These are phyloP conservation scores for Astragalus glycyphyllos DNA, from an alignment of 306 rosid species.

Conservation along the genomic window DNA sequence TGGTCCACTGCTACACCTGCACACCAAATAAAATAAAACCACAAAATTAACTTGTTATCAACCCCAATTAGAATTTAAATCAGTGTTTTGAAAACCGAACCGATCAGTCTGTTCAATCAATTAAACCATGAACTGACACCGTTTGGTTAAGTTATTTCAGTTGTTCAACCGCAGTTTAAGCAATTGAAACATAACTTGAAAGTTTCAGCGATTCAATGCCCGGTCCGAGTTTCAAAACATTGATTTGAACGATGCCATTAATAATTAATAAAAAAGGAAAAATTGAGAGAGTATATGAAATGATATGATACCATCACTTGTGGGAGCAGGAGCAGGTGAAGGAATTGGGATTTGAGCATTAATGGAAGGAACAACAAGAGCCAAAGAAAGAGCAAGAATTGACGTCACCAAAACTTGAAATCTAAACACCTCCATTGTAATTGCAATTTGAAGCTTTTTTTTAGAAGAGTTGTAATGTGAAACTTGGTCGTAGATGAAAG, in stretches of 20 bases:
- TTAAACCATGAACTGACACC: no score
- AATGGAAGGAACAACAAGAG: constrained; percentile 52
- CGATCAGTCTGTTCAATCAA: no score
- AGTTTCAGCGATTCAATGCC: no score
- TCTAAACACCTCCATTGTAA: constrained; percentile 62
- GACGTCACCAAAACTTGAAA: constrained; percentile 50
- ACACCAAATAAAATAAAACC: constrained; percentile 28
- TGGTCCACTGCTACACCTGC: constrained; percentile 56
- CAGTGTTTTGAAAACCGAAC: no score
- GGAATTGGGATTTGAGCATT: constrained; percentile 64
- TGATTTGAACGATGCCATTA: not conserved
- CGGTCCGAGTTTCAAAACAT: no score
- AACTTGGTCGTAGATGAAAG: not conserved
- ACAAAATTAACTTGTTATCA: not conserved
- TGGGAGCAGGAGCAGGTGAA: constrained; percentile 73
- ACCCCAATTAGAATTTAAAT: constrained; percentile 18
- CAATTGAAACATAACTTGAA: no score
- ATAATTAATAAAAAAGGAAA: not conserved
- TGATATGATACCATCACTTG: constrained; percentile 62
- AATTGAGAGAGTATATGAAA: not conserved
- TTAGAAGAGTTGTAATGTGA: not conserved
- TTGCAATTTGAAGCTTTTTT: not conserved
- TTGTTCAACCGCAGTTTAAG: no score
- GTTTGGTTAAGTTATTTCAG: no score
- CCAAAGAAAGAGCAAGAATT: constrained; percentile 48